Base-by-base conservation (phyloP, 805 yeast species). In the Candida jianshihensis region DNA sequence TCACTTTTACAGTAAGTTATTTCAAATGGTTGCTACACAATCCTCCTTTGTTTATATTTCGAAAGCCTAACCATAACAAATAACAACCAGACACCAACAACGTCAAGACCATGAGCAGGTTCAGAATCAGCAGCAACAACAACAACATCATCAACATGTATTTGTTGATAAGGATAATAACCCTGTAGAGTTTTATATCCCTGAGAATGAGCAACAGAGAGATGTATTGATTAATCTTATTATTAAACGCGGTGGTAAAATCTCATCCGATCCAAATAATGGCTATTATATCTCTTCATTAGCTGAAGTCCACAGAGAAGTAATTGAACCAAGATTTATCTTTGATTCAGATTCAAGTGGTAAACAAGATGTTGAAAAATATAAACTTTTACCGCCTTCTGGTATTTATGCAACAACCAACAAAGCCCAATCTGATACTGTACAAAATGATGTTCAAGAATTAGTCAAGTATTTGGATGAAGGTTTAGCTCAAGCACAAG, bases 261-360 rank as follows among this genome's bases (percentile, higher is more conserved):
- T 50, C 16, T 34, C 41, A 1, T 33, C 38, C 3, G 44, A 43
- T 14, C 26, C 38, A 7, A 19, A 19, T n/a, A 27, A 25, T 11
- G 53, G 41, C 19, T 37, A 43, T 14, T 34, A 37, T 22, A 32
- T 53, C 22, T 49, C 56, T 9, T 41, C 40, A 17, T 41, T 21
- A 27, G 39, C 39, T 7, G 54, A 47, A 12, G 42, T 41, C 7
- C 36, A 43, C 15, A 38, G 46, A 14, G 41, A 42, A 20, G 43
- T 38, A 2, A 37, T 42, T 18, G 51, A 49, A 31, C 52, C 58
- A 8, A 43, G 42, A 27, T 46, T 50, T 16, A 36, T 53, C 15
- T 39, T 17, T 12, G 54, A 51, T 10, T 41, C 48, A 3, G 36
- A 46, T 10, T 38, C 36, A 11, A 38, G 39, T 33, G 46, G 40